Evolutionary conservation across 2,329 filamentous ascomycete species (phyloP).

Genomic region (Cladophialophora yegresii): DNA sequence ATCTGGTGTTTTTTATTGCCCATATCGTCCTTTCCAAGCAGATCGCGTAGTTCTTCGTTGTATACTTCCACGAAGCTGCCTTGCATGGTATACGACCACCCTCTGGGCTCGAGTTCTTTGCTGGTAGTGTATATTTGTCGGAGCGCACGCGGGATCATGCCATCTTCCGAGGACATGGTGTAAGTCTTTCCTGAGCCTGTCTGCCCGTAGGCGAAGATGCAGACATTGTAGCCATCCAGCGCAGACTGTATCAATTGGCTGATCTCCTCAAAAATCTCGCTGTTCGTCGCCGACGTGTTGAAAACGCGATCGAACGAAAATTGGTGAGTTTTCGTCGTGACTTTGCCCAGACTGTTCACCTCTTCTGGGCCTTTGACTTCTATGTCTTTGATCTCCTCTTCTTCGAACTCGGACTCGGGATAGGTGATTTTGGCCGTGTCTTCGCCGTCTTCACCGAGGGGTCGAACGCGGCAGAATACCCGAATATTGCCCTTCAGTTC

Average conservation of each 20-base stretch:
- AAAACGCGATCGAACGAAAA: conserved; percentile 97
- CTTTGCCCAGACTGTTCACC: conserved; percentile 73
- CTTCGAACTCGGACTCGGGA: conserved; percentile 62
- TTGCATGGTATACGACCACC: conserved; percentile 92
- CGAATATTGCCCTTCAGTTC: conserved; percentile 98
- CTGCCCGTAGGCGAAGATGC: conserved; percentile 98
- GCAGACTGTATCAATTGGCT: conserved; percentile 95
- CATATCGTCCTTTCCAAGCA: conserved; percentile 73
- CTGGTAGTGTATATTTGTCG: conserved; percentile 92
- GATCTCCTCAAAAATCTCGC: conserved; percentile 91
- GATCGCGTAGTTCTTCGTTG: conserved; percentile 93
- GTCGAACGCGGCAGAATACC: conserved; percentile 94
- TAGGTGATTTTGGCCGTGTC: conserved; percentile 74
- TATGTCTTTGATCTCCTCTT: conserved; percentile 78
- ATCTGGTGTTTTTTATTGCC: conserved; percentile 86
- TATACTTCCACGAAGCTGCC: conserved; percentile 97
- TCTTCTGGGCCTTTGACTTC: conserved; percentile 80
- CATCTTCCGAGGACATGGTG: conserved; percentile 88
- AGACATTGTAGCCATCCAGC: conserved; percentile 96
- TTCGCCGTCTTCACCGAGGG: conserved; percentile 61
- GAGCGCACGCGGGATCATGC: conserved; percentile 93
- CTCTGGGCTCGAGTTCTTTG: conserved; percentile 79
- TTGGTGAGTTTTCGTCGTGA: conserved; percentile 75
- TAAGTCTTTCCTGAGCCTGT: conserved; percentile 96
- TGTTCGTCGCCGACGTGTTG: conserved; percentile 72